Evolutionary conservation across 768 basidiomycete genomes (phyloP).

Genomic region (Amanita inopinata): DNA sequence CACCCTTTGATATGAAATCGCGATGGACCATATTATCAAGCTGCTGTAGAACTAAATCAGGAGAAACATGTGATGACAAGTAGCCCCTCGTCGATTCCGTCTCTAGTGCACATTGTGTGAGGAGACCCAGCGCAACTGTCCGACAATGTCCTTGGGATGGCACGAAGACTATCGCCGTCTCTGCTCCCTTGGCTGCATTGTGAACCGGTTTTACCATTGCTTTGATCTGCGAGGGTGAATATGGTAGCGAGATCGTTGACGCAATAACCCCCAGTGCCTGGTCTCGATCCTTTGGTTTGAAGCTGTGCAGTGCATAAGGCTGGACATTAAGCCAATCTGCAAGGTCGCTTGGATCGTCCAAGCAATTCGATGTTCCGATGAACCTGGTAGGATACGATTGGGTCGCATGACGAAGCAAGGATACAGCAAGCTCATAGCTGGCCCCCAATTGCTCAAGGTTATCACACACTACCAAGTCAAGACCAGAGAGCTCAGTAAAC

Average conservation of each 20-base stretch:
- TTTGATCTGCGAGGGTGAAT: slow-evolving; percentile 82
- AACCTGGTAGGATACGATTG: slow-evolving; percentile 57
- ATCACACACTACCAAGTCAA: slow-evolving; percentile 72
- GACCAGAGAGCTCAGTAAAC: slow-evolving; percentile 22
- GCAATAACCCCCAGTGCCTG: slow-evolving; percentile 60
- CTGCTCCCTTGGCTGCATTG: slow-evolving; percentile 49
- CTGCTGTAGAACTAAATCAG: slow-evolving; percentile 49
- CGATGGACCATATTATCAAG: slow-evolving; percentile 54
- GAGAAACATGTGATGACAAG: slow-evolving; percentile 42
- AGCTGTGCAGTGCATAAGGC: slow-evolving; percentile 53
- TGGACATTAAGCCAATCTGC: slow-evolving; percentile 79
- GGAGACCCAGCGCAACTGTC: slow-evolving; percentile 67
- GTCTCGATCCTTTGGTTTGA: slow-evolving; percentile 76
- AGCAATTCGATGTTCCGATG: slow-evolving; percentile 68
- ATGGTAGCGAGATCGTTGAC: slow-evolving; percentile 76
- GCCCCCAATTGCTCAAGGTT: slow-evolving; percentile 77
- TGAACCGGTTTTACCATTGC: slow-evolving; percentile 89
- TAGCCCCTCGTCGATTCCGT: slow-evolving; percentile 62
- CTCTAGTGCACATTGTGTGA: slow-evolving; percentile 79
- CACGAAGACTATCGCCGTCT: slow-evolving; percentile 73
- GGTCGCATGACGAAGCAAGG: slow-evolving; percentile 57
- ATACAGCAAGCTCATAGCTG: slow-evolving; percentile 74
- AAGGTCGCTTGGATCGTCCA: slow-evolving; percentile 73
- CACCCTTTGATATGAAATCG: slow-evolving; percentile 75
- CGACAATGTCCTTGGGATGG: slow-evolving; percentile 75